phyloP scores from a whole-genome alignment of 1,284 basidiomycete genomes.

The Boletus albobrunnescens region DNA sequence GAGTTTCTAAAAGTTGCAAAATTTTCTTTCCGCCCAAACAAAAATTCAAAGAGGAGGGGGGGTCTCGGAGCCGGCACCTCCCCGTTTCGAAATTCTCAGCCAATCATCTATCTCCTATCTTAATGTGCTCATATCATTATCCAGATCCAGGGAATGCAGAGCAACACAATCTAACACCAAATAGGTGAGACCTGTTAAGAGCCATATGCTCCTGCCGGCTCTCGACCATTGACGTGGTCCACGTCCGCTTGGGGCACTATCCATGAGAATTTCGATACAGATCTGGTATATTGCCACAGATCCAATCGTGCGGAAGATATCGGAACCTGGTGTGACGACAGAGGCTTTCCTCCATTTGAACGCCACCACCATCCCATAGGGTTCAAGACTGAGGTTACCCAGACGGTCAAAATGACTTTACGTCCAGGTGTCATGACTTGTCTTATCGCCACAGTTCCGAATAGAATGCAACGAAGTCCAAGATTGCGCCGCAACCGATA shows the following conservation, averaged over 20 bases:
- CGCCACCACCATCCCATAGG: background rate
- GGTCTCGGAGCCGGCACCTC: slow-evolving; percentile 1
- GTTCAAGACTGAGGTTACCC: background rate
- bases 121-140: slow-evolving; percentile 3
- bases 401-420: background rate
- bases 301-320: background rate
- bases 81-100: background rate
- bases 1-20: background rate
- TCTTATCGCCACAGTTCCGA: no score
- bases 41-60: slow-evolving; percentile 9
- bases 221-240: background rate
- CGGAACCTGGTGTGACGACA: background rate
- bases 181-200: slow-evolving; percentile 13
- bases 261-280: background rate
- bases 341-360: background rate
- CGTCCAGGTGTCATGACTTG: background rate
- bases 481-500: background rate
- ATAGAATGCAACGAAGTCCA: background rate
- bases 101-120: background rate
- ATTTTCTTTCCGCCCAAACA: background rate
- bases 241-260: background rate
- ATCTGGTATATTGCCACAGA: background rate
- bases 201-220: slow-evolving; percentile 11
- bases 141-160: background rate
- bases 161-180: background rate